phyloP scores from a whole-genome alignment of 768 basidiomycete genomes.

The Serendipita sp. region DNA sequence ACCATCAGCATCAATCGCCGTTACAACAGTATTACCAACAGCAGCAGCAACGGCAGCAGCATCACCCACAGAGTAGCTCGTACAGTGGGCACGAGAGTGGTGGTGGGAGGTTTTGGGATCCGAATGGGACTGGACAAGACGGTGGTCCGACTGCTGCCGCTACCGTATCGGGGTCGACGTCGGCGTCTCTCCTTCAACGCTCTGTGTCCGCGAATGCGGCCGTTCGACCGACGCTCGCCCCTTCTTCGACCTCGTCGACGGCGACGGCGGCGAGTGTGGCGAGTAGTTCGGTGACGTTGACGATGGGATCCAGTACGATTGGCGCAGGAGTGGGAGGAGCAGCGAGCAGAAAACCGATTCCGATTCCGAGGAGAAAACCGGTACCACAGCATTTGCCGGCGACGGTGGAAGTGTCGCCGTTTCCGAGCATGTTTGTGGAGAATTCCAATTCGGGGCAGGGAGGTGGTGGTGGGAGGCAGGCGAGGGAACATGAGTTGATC shows the following conservation, averaged over 20 bases:
- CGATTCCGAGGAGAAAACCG: neutral
- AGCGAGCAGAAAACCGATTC: neutral
- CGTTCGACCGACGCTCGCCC: neutral
- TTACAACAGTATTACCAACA: neutral
- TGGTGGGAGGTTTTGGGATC: neutral
- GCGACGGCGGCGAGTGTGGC: neutral
- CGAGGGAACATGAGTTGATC: no score
- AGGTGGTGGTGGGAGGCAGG: neutral
- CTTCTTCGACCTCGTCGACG: neutral
- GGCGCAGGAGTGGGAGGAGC: neutral
- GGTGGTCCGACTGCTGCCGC: no score
- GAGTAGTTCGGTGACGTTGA: neutral
- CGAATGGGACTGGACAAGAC: no score
- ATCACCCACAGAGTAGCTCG: neutral
- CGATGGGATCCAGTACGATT: neutral
- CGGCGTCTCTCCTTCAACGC: neutral
- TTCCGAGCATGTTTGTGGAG: neutral
- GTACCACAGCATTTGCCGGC: conserved; percentile 6
- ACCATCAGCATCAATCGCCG: neutral
- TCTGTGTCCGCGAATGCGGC: neutral
- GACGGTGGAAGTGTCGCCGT: conserved; percentile 1
- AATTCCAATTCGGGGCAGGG: neutral
- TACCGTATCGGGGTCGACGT: no score
- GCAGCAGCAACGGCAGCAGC: neutral
- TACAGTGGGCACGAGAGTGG: neutral